Conservation (phyloP, 2,329 filamentous ascomycete genomes). For the Aspergillus niger region DNA sequence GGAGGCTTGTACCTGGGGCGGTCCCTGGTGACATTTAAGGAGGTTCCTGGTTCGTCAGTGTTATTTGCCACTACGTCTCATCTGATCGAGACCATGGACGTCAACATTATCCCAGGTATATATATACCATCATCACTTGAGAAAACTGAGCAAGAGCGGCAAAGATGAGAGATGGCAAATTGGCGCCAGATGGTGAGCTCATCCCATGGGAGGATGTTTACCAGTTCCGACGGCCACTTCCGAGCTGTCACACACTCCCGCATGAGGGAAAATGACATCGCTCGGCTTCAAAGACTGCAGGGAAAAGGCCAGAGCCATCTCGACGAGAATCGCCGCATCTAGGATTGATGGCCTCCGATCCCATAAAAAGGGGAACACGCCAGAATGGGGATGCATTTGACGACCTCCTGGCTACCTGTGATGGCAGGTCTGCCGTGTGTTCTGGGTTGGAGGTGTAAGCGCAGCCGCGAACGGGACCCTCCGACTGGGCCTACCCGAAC, state of each 20-base stretch:
- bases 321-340: neutral
- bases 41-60: neutral
- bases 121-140: neutral
- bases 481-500: constrained; percentile 23
- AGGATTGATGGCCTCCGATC: neutral
- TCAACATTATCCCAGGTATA: neutral
- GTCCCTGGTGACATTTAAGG: neutral
- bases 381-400: neutral
- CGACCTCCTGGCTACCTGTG: neutral
- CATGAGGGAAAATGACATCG: neutral
- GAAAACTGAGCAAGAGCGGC: neutral
- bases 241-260: neutral
- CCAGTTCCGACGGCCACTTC: neutral
- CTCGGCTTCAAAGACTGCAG: neutral
- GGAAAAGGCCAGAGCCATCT: neutral
- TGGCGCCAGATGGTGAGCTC: neutral
- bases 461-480: constrained; percentile 26
- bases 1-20: neutral
- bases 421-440: constrained; percentile 11
- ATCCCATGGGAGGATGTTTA: neutral
- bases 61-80: neutral
- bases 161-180: neutral
- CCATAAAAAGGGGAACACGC: neutral
- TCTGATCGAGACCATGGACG: neutral
- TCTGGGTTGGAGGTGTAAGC: constrained; percentile 23